Base-by-base conservation (phyloP, 1,284 basidiomycete species). In the Puccinia polysora region DNA sequence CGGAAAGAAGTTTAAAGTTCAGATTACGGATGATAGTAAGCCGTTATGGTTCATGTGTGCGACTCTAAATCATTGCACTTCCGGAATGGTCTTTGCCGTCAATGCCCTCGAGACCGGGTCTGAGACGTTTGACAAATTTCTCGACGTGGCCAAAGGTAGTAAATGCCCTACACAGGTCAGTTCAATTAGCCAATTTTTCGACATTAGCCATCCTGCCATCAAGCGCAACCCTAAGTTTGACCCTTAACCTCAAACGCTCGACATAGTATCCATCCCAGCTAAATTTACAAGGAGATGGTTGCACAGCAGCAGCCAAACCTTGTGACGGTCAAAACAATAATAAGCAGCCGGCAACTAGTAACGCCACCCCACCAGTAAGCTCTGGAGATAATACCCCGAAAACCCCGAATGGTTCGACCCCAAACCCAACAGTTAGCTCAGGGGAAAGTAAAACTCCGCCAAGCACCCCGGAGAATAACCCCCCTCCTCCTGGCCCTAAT, bases 41-140 rank as follows among this genome's bases (percentile, higher is more conserved):
- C 70, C 70, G 6, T 53, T 72, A 15, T 72, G 70, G 70, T 72
- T 72, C 52, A 72, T 72, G 70, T 72, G 59, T 38, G 70, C 50
- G 32, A 52, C 49, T 20, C 32, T 55, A n/a, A 28, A 65, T 25
- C 59, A 72, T 23, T 72, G 70, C 36, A 45, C 60, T 2, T 45
- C 34, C n/a, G 70, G 70, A 36, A 72, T 72, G 70, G 70, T 72
- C 30, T 72, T 72, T 32, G 70, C 70, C n/a, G 40, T 72, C 36
- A 72, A 72, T 18, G 4, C 70, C 8, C 40, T 62, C 4, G 52
- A 72, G 10, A 49, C 59, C 25, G 62, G 62, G 1, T 38, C 64
- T 30, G 58, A 55, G 36, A 72, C 59, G 4, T 63, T 56, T 34
- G 52, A 62, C 18, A 53, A 65, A 34, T 72, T 72, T 59, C 12